Evolutionary conservation across 495 filamentous ascomycete species (phyloP), one percentile per base, ranked within the genome.

Genomic region (Ascodesmis nigricans): DNA sequence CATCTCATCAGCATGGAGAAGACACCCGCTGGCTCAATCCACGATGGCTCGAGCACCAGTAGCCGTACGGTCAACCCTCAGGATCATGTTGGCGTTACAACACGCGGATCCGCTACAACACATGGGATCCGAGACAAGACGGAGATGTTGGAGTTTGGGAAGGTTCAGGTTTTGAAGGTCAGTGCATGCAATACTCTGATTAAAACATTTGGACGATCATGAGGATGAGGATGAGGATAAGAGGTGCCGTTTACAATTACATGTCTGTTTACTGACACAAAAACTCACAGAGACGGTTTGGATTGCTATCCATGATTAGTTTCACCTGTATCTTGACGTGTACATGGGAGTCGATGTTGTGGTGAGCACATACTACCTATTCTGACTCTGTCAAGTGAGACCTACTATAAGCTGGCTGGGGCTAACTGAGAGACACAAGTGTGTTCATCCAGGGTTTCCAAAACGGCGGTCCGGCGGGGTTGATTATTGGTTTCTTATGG

Each of bases 401-500:
- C 6, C 23, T 6, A 11, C 23, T 11, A 25, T n/a, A n/a, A n/a
- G n/a, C n/a, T n/a, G n/a, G n/a, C n/a, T n/a, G n/a, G n/a, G n/a
- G n/a, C n/a, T n/a, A n/a, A n/a, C n/a, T n/a, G n/a, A n/a, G n/a
- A n/a, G n/a, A n/a, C n/a, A n/a, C n/a, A n/a, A n/a, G 16, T 19
- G 10, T 7, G 25, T 13, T 11, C 27, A 20, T 36, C 21, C 7
- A 25, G 13, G 23, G 11, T 23, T 25, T 25, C 23, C 11, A 40
- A 7, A 63, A 58, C 43, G 64, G 61, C 10, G 66, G 66, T 2
- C 58, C 64, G 0, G 62, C 58, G 0, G 62, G 60, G 10, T 54
- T 67, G 0, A 52, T 71, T 2, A 69, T 65, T 49, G 57, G 56
- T 3, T 68, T 58, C 30, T 21, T 67, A 4, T 58, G 67, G 34